Evolutionary conservation across 2,329 filamentous ascomycete species (phyloP).

Genomic region (Botrytis pseudocinerea): DNA sequence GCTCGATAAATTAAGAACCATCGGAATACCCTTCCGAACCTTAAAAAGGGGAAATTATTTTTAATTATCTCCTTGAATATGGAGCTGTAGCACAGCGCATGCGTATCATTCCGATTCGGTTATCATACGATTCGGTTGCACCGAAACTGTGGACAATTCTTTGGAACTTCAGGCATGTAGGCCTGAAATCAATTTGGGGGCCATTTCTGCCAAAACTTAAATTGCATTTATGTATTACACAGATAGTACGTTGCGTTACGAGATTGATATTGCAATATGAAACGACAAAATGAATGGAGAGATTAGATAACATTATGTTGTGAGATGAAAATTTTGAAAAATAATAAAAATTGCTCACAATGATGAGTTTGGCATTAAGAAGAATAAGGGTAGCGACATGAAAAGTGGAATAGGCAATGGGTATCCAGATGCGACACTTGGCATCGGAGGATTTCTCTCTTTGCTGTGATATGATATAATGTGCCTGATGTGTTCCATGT

Average conservation of each 20-base stretch:
- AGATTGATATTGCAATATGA: background rate
- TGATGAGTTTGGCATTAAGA: slow-evolving; percentile 1
- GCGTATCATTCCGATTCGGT: background rate
- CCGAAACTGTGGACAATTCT: background rate
- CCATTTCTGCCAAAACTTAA: background rate
- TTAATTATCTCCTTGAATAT: background rate
- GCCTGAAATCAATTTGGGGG: background rate
- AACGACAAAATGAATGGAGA: background rate
- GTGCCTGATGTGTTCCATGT: background rate
- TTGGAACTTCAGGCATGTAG: background rate
- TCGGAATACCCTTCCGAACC: background rate
- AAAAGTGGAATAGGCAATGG: background rate
- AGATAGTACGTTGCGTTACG: background rate
- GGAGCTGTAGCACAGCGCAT: background rate
- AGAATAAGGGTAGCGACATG: background rate
- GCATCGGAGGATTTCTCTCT: background rate
- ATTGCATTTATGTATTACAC: background rate
- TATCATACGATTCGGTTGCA: background rate
- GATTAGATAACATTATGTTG: background rate
- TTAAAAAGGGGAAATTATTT: background rate
- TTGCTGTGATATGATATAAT: background rate
- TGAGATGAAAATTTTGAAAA: slow-evolving; percentile 10
- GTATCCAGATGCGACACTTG: background rate
- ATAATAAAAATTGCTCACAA: background rate
- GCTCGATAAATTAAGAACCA: background rate